Conservation (phyloP, 306 rosid species). For the Albizia julibrissin region DNA sequence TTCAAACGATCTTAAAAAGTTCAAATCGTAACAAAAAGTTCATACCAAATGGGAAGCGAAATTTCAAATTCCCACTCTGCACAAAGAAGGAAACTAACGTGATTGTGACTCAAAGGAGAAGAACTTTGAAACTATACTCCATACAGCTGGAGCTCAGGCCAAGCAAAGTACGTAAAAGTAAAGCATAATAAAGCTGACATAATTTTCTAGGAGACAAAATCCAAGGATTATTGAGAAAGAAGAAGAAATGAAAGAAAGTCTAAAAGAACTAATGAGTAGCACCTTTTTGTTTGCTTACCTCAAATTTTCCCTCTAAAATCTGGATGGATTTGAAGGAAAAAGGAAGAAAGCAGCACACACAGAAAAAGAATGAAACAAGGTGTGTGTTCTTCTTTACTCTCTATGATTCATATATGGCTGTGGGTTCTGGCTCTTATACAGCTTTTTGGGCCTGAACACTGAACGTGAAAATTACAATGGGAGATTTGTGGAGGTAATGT, state of each 20-base stretch:
- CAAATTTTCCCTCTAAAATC: not conserved
- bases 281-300: not conserved
- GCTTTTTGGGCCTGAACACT: constrained; percentile 2
- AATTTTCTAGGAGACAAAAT: not conserved
- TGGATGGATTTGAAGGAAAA: not conserved
- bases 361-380: constrained; percentile 15
- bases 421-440: constrained; percentile 4
- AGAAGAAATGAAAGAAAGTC: not conserved
- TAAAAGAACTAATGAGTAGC: not conserved
- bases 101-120: not conserved
- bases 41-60: not conserved
- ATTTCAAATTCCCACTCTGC: not conserved
- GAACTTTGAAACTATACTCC: constrained; percentile 12
- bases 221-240: not conserved
- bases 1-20: not conserved
- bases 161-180: not conserved
- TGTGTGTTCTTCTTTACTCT: constrained; percentile 24
- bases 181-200: not conserved
- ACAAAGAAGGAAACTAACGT: constrained; percentile 23
- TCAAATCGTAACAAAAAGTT: not conserved
- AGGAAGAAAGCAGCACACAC: not conserved
- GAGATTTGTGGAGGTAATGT: constrained; percentile 5
- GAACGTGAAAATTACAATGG: constrained; percentile 23
- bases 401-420: not conserved
- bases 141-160: not conserved